A percentile compares a stretch with the other conserved stretches of the same genome.
Evolutionary conservation across 805 yeast species (phyloP).

Genomic region (Scheffersomyces amazonensis): DNA sequence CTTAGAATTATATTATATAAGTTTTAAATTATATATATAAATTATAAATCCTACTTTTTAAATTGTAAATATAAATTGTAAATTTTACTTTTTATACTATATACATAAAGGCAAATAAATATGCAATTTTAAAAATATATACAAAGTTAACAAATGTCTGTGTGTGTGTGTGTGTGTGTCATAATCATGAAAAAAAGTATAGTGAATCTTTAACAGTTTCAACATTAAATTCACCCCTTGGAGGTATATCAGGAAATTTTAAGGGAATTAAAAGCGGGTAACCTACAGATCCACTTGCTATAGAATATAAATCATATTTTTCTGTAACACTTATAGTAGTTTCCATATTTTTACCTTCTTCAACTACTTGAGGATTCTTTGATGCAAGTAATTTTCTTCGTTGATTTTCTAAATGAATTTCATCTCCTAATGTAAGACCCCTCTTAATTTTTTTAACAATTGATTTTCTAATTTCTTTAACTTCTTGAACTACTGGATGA

Average conservation of each 20-base stretch:
- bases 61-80: too few relatives aligned
- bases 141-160: too few relatives aligned
- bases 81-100: background rate
- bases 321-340: constrained; percentile 67
- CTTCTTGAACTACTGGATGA: constrained; percentile 48
- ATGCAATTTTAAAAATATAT: too few relatives aligned
- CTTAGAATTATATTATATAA: too few relatives aligned
- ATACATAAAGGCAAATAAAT: too few relatives aligned
- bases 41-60: too few relatives aligned
- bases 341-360: constrained; percentile 51
- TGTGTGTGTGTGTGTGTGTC: too few relatives aligned
- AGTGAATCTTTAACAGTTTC: constrained; percentile 63
- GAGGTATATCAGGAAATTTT: constrained; percentile 68
- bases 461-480: constrained; percentile 48
- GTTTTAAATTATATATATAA: too few relatives aligned
- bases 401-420: constrained; percentile 64
- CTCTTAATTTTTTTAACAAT: constrained; percentile 51
- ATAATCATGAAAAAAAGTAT: constrained; percentile 63
- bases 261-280: constrained; percentile 63
- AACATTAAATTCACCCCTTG: constrained; percentile 83
- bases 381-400: constrained; percentile 57
- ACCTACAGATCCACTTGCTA: constrained; percentile 20
- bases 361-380: constrained; percentile 45
- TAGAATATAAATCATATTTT: constrained; percentile 23
- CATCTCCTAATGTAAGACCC: constrained; percentile 64